phyloP scores from a whole-genome alignment of 2,329 filamentous ascomycete genomes.

The Didymella segeticola region DNA sequence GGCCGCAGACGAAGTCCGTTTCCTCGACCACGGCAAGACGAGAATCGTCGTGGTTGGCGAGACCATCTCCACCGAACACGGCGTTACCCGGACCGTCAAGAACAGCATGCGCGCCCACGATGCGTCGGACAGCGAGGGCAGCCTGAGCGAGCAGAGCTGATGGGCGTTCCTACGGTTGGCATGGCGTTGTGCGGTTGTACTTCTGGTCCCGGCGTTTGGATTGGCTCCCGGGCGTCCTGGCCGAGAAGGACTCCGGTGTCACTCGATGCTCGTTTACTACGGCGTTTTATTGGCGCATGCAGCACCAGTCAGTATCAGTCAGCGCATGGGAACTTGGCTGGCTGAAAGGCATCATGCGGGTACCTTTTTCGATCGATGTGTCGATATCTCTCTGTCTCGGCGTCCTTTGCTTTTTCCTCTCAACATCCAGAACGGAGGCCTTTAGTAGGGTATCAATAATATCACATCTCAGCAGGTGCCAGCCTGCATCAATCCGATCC shows the following conservation, averaged over 20 bases:
- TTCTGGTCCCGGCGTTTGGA: constrained; percentile 1
- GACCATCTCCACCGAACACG: constrained; percentile 25
- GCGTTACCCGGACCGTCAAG: constrained; percentile 15
- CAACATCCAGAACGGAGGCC: neutral
- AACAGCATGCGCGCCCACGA: constrained; percentile 11
- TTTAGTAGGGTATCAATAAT: neutral
- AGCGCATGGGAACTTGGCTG: neutral
- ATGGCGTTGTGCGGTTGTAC: neutral
- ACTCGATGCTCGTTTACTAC: neutral
- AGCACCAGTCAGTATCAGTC: neutral
- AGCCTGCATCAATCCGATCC: neutral
- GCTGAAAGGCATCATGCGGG: neutral
- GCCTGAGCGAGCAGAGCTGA: constrained; percentile 21
- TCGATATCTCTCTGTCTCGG: neutral
- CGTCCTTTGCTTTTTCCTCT: neutral
- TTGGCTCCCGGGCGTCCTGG: neutral
- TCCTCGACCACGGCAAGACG: constrained; percentile 29
- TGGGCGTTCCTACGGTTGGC: neutral
- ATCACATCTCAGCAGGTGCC: neutral
- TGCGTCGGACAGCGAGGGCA: constrained; percentile 23
- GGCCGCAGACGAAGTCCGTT: constrained; percentile 33
- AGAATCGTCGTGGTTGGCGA: constrained; percentile 38
- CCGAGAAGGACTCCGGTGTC: constrained; percentile 5
- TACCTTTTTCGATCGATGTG: neutral
- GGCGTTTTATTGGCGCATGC: neutral